Base-by-base conservation (phyloP, 306 rosid species). In the Albizia julibrissin region DNA sequence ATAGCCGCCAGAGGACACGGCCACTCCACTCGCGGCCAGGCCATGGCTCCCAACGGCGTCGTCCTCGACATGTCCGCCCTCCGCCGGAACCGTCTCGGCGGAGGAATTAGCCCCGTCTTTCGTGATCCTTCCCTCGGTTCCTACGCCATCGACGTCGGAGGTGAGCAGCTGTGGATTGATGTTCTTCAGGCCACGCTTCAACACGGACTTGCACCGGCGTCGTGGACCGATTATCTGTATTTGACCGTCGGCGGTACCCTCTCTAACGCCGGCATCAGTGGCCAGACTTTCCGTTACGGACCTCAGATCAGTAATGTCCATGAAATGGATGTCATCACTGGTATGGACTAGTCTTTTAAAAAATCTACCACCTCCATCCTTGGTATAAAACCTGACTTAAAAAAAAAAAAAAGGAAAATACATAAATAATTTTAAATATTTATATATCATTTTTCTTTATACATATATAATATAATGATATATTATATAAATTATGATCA, bases 151-250 rank as follows among this genome's bases (percentile, higher is more conserved):
- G 97, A 93, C 33, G 95, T 91, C 10, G 94, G 93, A 14, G 97
- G 95, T 1, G 95, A 89, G 19, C 87, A 89, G 67, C 88, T 91
- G 0, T 91, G 95, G 97, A 74, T 86, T 21, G 90, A 92, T 75
- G 91, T 92, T 11, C 58, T 92, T 33, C 67, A 84, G n/a, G 79
- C 85, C 68, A 83, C 93, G 1, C 86, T 89, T 10, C 78, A 80
- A 73, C 84, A 84, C 77, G 97, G 95, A 80, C 76, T 91, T 64
- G 79, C 97, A 80, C 95, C 93, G 10, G 81, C 83, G 33, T 85
- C 97, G 0, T 92, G 93, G 93, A 92, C 97, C 3, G 97, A 92
- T 83, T 92, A 92, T 68, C 31, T 92, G 65, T 85, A 88, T 82
- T 18, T 92, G 39, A 88, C 95, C 13, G 87, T 92, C 15, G 97